phyloP scores from a whole-genome alignment of 2,329 filamentous ascomycete species.

The Colletotrichum camelliae region DNA sequence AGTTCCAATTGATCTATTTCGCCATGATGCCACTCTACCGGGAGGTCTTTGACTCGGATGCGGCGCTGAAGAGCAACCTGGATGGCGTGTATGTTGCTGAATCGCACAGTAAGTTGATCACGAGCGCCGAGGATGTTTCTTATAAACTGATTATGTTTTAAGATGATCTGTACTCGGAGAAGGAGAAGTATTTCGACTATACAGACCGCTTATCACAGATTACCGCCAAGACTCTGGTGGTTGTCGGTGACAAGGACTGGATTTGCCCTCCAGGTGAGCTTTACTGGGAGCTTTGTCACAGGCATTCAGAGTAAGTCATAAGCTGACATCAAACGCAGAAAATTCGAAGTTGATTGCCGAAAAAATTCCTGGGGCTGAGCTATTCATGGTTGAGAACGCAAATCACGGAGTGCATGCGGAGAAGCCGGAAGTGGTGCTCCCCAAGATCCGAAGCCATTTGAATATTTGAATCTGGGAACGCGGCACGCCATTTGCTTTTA shows the following conservation, averaged over 20 bases:
- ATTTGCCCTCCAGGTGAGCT: constrained; percentile 40
- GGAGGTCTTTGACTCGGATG: constrained; percentile 37
- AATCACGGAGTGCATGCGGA: constrained; percentile 42
- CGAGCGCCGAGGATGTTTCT: too few species aligned
- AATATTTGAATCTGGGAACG: background rate
- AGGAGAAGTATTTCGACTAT: constrained; percentile 45
- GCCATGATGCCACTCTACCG: constrained; percentile 42
- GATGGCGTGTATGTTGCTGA: constrained; percentile 38
- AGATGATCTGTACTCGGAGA: constrained; percentile 39
- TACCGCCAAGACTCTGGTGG: constrained; percentile 37
- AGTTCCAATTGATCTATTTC: constrained; percentile 41
- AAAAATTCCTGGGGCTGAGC: constrained; percentile 28
- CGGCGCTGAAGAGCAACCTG: constrained; percentile 32
- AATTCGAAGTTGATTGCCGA: constrained; percentile 35
- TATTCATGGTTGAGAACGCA: constrained; percentile 33
- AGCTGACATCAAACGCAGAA: constrained; percentile 22
- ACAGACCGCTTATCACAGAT: constrained; percentile 31
- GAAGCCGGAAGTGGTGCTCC: constrained; percentile 34
- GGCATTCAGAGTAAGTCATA: background rate
- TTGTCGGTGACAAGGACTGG: constrained; percentile 44
- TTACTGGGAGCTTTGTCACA: background rate
- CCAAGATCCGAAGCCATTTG: constrained; percentile 26
- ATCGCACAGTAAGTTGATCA: constrained; percentile 34
- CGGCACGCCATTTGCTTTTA: too few species aligned
- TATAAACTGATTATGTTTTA: background rate